Evolutionary conservation across 2,329 filamentous ascomycete species (phyloP).

Genomic region (Diaporthe citri): DNA sequence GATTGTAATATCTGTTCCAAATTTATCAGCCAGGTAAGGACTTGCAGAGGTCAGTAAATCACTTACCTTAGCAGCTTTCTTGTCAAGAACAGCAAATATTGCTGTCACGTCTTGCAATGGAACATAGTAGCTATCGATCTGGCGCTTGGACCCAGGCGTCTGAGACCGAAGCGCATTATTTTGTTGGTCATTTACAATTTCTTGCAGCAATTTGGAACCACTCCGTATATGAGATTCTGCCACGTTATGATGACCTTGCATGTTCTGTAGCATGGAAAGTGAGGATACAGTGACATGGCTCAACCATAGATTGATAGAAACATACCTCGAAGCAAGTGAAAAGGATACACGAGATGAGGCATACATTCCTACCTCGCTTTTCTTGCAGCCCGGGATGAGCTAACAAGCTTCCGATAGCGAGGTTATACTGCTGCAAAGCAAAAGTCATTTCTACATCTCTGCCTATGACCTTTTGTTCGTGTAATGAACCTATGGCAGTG

Average conservation of each 20-base stretch:
- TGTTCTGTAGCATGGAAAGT: background rate
- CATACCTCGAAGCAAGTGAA: conserved; percentile 20
- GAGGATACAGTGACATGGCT: background rate
- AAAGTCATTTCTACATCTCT: background rate
- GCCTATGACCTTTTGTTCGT: background rate
- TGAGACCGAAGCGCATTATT: background rate
- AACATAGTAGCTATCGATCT: background rate
- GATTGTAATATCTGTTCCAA: background rate
- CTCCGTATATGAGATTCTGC: conserved; percentile 7
- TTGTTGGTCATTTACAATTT: conserved; percentile 1
- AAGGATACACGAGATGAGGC: conserved; percentile 4
- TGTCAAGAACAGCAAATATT: background rate
- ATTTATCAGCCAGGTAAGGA: background rate
- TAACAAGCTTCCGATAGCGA: background rate
- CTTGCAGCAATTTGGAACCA: conserved; percentile 10
- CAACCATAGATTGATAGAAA: background rate
- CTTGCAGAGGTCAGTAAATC: background rate
- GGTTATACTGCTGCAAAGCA: background rate
- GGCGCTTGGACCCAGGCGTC: background rate
- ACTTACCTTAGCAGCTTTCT: conserved; percentile 4
- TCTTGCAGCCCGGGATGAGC: background rate
- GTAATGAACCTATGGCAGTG: conserved; percentile 8
- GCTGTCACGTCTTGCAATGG: background rate
- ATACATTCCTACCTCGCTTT: background rate
- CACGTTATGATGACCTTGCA: conserved; percentile 12